Percentiles rank a stretch among this genome's conserved stretches.
These are phyloP conservation scores for Cyclotella atomus DNA, from an alignment of 108 stramenopile species.

Conservation along the genomic window DNA sequence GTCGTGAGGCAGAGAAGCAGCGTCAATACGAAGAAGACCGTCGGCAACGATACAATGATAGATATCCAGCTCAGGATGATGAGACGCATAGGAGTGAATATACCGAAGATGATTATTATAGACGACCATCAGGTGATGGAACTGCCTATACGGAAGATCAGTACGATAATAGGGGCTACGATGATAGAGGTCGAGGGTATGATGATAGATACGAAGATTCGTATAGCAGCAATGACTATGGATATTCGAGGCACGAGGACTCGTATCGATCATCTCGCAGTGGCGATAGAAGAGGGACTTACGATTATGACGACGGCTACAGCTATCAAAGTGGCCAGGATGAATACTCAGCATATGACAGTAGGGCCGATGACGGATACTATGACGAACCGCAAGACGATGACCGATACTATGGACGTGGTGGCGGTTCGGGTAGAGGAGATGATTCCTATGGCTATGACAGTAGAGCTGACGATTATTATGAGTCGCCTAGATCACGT, in stretches of 20 bases:
- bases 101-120: slow-evolving; percentile 12
- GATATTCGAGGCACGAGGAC: slow-evolving; percentile 6
- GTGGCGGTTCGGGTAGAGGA: not conserved
- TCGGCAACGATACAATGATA: not conserved
- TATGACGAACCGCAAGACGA: slow-evolving; percentile 10
- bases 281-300: not conserved
- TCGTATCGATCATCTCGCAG: not conserved
- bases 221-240: slow-evolving; percentile 6
- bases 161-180: slow-evolving; percentile 2
- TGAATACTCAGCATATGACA: slow-evolving; percentile 11
- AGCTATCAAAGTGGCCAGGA: slow-evolving; percentile 19
- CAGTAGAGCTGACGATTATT: slow-evolving; percentile 14
- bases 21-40: not conserved
- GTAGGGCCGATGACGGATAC: slow-evolving; percentile 8
- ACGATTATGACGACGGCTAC: slow-evolving; percentile 8
- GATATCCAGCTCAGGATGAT: not conserved
- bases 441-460: slow-evolving; percentile 14
- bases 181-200: slow-evolving; percentile 15
- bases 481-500: slow-evolving; percentile 7
- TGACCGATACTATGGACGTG: not conserved
- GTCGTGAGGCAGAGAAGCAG: not conserved
- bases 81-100: not conserved
- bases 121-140: not conserved
- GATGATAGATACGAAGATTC: slow-evolving; percentile 17
- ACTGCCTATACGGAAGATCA: slow-evolving; percentile 20